Evolutionary conservation across 2,329 filamentous ascomycete genomes (phyloP), one percentile per base, ranked within the genome.

Genomic region (Ophiostoma perfectum): DNA sequence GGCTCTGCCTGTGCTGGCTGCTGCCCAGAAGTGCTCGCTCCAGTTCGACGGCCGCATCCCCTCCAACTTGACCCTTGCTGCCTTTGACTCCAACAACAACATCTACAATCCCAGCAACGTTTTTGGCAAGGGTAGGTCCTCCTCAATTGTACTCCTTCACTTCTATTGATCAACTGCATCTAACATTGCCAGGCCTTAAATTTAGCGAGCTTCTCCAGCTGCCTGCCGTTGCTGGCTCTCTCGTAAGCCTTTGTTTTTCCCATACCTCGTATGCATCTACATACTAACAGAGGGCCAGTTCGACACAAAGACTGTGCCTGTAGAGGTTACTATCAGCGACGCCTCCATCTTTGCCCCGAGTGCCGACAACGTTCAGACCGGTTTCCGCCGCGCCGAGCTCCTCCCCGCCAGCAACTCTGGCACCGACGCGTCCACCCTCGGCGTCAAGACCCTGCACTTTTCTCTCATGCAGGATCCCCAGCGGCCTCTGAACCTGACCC

Each of bases 401-500:
- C 80, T 86, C 67, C 79, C 82, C 11, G 76, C 79, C 72, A 77
- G 81, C 78, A 81, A 83, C 78, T 78, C 76, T 18, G 79, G 83
- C 67, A 80, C 81, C 60, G 85, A 86, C 66, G 72, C 77, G n/a
- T 83, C 81, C 36, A 84, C 81, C 49, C 75, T 75, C 39, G 85
- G 85, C 41, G 76, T 87, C 69, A 87, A 87, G 77, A 87, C 85
- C 1, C 80, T 88, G 66, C 86, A 89, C 76, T 88, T 85, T 76
- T 85, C 82, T 72, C 74, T 89, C 44, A 80, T 80, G 75, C 83
- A 84, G 73, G 85, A 88, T 71, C 70, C 75, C 3, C 73, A 77
- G 55, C 78, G 83, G 11, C 81, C 81, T 12, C 76, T 88, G 66
- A 88, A 89, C 78, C 76, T 83, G 67, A 83, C 82, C 7, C 86